These are phyloP conservation scores for Trametes sp. DNA, from an alignment of 1,284 basidiomycete species.

Conservation along the genomic window DNA sequence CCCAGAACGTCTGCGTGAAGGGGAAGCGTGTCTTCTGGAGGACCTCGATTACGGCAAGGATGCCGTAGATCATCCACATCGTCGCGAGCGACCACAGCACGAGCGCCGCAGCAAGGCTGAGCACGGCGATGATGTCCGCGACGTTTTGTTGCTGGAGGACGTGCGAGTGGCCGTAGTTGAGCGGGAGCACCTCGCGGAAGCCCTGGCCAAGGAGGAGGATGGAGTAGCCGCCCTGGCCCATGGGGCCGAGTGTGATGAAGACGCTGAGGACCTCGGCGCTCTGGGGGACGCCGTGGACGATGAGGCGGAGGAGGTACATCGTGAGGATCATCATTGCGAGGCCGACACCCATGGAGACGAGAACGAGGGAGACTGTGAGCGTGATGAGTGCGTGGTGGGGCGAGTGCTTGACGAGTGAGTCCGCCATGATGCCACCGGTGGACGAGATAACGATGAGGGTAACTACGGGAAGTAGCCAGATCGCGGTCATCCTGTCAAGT, in stretches of 20 bases:
- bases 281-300: conserved; percentile 50
- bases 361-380: conserved; percentile 52
- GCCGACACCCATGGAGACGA: conserved; percentile 60
- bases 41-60: conserved; percentile 45
- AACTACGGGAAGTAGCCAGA: conserved; percentile 71
- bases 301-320: conserved; percentile 51
- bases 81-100: conserved; percentile 55
- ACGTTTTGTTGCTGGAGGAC: conserved; percentile 38
- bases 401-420: conserved; percentile 47
- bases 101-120: conserved; percentile 49
- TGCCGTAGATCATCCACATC: conserved; percentile 52
- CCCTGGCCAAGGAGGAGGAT: conserved; percentile 58
- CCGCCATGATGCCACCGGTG: conserved; percentile 61
- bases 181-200: conserved; percentile 50
- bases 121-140: conserved; percentile 44
- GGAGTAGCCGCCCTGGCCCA: conserved; percentile 62
- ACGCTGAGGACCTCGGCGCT: conserved; percentile 36
- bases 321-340: conserved; percentile 57
- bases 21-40: conserved; percentile 40
- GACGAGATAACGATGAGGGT: conserved; percentile 67
- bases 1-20: conserved; percentile 56
- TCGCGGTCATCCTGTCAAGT: conserved; percentile 52
- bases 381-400: conserved; percentile 55
- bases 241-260: conserved; percentile 42
- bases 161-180: conserved; percentile 35